Percentiles rank a stretch among this genome's conserved stretches.
phyloP scores from a whole-genome alignment of 78 protist species.

The Emiliania huxleyi region DNA sequence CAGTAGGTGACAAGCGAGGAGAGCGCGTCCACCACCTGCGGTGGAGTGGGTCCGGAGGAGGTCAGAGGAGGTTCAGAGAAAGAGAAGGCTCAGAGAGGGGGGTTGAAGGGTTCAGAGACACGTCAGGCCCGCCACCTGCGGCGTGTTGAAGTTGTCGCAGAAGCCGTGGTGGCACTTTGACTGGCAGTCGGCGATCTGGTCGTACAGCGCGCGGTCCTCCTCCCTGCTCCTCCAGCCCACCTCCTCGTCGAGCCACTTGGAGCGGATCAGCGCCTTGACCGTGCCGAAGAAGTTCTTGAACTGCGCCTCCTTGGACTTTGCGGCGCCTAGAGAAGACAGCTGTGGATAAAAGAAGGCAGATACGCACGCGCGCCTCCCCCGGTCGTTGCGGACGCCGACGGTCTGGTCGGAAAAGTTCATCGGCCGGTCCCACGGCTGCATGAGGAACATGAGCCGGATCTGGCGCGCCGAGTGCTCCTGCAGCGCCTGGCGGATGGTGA shows the following conservation, averaged over 20 bases:
- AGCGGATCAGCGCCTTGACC: slow-evolving; percentile 42
- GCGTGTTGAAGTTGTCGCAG: slow-evolving; percentile 88
- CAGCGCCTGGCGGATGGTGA: slow-evolving; percentile 82
- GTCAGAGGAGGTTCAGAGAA: too few relatives aligned
- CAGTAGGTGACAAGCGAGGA: slow-evolving; percentile 47
- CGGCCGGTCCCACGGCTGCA: slow-evolving; percentile 38
- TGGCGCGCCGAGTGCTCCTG: slow-evolving; percentile 62
- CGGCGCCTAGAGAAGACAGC: background rate
- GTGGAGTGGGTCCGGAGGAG: too few relatives aligned
- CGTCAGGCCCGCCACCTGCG: too few relatives aligned
- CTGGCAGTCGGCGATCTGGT: background rate
- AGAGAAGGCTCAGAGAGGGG: too few relatives aligned
- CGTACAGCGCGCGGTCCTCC: background rate
- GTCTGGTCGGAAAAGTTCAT: slow-evolving; percentile 67
- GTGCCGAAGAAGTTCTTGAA: slow-evolving; percentile 77
- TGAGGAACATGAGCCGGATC: slow-evolving; percentile 88
- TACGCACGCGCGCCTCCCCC: background rate
- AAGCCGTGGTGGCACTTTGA: slow-evolving; percentile 69
- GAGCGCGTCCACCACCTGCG: slow-evolving; percentile 52
- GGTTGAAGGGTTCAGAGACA: too few relatives aligned
- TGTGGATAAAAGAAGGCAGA: too few relatives aligned
- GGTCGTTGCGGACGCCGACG: slow-evolving; percentile 61
- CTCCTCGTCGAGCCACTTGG: background rate
- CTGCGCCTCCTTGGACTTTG: slow-evolving; percentile 47
- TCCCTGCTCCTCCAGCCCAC: background rate